Evolutionary conservation across 495 filamentous ascomycete species (phyloP), one percentile per base, ranked within the genome.

Genomic region (Viridothelium virens): DNA sequence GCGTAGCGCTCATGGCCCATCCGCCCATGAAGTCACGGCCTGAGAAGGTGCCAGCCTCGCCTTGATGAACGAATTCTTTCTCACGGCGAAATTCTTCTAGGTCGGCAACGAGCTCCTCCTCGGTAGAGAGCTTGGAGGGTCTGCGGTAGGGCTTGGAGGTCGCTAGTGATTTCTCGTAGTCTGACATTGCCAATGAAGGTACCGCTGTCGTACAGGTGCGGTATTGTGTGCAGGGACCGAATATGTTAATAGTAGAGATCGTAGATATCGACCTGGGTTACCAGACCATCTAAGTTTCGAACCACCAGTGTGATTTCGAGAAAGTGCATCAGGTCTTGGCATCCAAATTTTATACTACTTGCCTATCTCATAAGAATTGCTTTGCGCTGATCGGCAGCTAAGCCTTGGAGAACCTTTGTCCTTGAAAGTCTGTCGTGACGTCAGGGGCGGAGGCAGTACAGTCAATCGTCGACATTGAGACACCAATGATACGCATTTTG

Each of bases 101-200:
- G 18, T 59, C 53, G 2, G 53, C 53, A 7, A 1, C 53, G 7
- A 59, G 53, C 53, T 59, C 25, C 53, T 59, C 53, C 7, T 59
- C 53, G 0, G 3, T 18, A 33, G 53, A 59, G 31, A 9, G 53
- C 14, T 59, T 59, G n/a, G 7, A 31, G 31, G 53, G 36, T 3
- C 36, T 59, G 0, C 31, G 53, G 36, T 59, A 59, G 53, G 53
- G 53, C 14, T 14, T 59, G 7, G 53, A 59, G 10, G 53, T 59
- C 2, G 53, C 53, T 3, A 59, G 53, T 18, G 53, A 34, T 59
- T 59, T 59, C 53, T 59, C 53, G 31, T 59, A 59, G 53, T 33
- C 53, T 3, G 53, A 7, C 31, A 59, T 36, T 36, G n/a, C 14
- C 3, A 36, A 36, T 33, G 31, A 6, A 1, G 53, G 1, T 36